Evolutionary conservation across 495 filamentous ascomycete species (phyloP), one percentile per base, ranked within the genome.

Genomic region (Daldinia childiae): DNA sequence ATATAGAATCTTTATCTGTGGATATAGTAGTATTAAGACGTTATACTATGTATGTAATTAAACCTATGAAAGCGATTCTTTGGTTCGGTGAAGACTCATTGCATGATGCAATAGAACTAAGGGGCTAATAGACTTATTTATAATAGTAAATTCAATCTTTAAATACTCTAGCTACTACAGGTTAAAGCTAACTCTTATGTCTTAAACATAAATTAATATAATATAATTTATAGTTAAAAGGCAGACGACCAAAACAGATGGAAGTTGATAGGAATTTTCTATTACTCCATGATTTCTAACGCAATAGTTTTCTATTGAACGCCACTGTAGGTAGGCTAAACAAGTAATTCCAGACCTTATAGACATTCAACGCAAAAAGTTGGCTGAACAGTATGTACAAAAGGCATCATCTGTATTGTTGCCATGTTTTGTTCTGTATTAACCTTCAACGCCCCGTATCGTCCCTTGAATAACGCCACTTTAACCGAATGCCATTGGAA

Each of bases 391-490:
- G n/a, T 72, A 72, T 72, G 63, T 67, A 72, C 69, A 72, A 50
- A 27, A n/a, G 27, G 6, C 30, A 17, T 54, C 58, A 54, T 30
- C 43, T 24, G 3, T 15, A 48, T 48, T 59, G 32, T 67, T 48
- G 41, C 52, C 58, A 55, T 63, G 62, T 27, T 19, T 36, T 36
- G 54, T 58, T 29, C 8, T 2, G 19, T 11, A 24, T 59, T 36
- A 24, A 56, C 56, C 59, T 54, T 19, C 36, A 72, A 76, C 74
- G 74, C 74, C 76, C 66, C 39, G 34, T 64, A 39, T 38, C 30
- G 50, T 58, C 4, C 39, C 58, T 32, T 29, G 66, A 68, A 62
- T 48, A 67, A 63, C 36, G 48, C 61, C 51, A 32, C 27, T 43
- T 48, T 60, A 41, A 62, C 61, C 52, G 38, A 59, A 64, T 66